Evolutionary conservation across 2,329 filamentous ascomycete genomes (phyloP).

Genomic region (Cordyceps cicadae): DNA sequence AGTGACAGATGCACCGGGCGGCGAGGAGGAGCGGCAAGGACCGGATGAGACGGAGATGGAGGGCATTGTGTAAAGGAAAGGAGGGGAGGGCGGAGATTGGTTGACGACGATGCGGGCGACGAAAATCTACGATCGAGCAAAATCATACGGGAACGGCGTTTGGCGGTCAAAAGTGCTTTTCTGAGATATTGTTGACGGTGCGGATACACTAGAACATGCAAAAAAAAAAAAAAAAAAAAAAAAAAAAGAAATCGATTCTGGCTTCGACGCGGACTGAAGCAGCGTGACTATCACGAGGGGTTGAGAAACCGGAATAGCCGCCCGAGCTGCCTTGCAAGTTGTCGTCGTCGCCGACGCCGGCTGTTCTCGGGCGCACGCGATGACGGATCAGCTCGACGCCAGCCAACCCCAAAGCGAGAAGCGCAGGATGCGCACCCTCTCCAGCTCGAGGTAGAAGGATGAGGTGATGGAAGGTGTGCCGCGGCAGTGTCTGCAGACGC

Average conservation of each 20-base stretch:
- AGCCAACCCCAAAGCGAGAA: neutral
- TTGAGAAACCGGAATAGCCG: neutral
- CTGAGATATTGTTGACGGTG: neutral
- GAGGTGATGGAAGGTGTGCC: neutral
- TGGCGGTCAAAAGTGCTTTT: neutral
- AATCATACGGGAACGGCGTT: neutral
- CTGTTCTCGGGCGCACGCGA: neutral
- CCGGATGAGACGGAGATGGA: constrained; percentile 19
- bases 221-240: neutral
- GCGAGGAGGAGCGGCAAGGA: constrained; percentile 15
- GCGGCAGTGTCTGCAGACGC: neutral
- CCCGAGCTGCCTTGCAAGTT: neutral
- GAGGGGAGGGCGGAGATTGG: neutral
- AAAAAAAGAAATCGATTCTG: neutral
- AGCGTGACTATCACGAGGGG: neutral
- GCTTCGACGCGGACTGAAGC: neutral
- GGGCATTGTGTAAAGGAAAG: constrained; percentile 14
- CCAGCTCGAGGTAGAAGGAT: neutral
- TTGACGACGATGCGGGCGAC: neutral
- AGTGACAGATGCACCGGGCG: constrained; percentile 16
- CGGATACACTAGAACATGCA: neutral
- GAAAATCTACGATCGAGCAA: neutral
- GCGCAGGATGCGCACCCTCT: neutral
- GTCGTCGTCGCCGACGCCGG: neutral
- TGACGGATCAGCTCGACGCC: neutral